Conservation (phyloP, 768 basidiomycete species). For the Trametes punicea region DNA sequence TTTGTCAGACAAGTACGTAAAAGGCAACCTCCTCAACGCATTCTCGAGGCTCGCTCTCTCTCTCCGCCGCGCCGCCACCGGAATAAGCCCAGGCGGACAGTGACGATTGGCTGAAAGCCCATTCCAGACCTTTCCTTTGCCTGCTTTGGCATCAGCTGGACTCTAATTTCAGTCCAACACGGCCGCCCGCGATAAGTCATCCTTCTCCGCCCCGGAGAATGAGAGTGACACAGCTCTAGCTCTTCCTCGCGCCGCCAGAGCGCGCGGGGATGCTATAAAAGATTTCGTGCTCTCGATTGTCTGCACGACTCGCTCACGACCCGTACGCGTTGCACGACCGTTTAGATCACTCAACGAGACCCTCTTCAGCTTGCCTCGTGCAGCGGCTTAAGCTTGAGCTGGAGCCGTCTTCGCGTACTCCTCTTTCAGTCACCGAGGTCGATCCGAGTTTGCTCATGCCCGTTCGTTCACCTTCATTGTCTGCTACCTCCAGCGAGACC, state of each 20-base stretch:
- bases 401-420: slow-evolving; percentile 2
- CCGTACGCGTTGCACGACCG: background rate
- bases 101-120: background rate
- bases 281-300: too few species aligned
- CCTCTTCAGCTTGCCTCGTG: background rate
- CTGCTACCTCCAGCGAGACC: background rate
- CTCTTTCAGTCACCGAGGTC: background rate
- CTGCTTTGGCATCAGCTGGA: background rate
- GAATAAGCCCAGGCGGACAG: background rate
- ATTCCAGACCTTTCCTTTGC: background rate
- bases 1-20: slow-evolving; percentile 2
- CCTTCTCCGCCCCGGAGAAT: slow-evolving; percentile 5
- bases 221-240: background rate
- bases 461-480: background rate
- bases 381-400: slow-evolving; percentile 4
- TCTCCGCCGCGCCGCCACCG: background rate
- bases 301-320: background rate
- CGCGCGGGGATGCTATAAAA: slow-evolving; percentile 1
- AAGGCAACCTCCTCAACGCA: background rate
- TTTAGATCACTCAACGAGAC: background rate
- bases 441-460: background rate
- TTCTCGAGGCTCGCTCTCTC: background rate
- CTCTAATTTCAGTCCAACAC: background rate
- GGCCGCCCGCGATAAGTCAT: slow-evolving; percentile 4
- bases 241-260: background rate